Conservation (phyloP, 2,329 filamentous ascomycete genomes). For the Orbilia oligospora region DNA sequence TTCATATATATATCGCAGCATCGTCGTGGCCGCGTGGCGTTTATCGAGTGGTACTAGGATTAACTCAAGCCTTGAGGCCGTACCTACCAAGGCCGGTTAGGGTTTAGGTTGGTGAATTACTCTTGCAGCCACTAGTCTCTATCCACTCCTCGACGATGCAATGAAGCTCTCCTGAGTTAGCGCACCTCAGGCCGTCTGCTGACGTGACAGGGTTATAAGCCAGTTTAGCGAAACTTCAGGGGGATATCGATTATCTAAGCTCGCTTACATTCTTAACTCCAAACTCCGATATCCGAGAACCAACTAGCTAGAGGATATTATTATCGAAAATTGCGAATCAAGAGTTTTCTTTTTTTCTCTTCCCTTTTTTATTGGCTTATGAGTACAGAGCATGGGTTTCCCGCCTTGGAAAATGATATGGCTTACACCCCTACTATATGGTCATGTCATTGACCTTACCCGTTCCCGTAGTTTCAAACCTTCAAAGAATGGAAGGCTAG, state of each 20-base stretch:
- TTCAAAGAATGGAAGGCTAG: neutral
- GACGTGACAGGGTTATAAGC: constrained; percentile 21
- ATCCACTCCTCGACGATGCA: too few species aligned
- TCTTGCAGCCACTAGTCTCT: too few species aligned
- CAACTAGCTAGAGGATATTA: too few species aligned
- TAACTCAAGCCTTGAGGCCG: too few species aligned
- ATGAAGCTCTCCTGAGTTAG: too few species aligned
- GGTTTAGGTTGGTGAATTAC: too few species aligned
- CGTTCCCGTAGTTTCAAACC: neutral
- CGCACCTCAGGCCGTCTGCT: neutral
- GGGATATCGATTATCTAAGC: constrained; percentile 18
- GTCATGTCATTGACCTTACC: neutral
- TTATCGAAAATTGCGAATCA: neutral
- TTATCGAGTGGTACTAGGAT: too few species aligned
- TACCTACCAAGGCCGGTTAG: too few species aligned
- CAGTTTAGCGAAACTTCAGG: neutral
- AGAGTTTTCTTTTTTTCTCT: neutral
- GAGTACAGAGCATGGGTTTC: neutral
- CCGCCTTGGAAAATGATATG: neutral
- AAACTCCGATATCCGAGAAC: constrained; percentile 2
- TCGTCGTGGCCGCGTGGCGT: too few species aligned
- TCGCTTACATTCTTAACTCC: constrained; percentile 10
- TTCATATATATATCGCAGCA: neutral
- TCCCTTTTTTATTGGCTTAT: neutral
- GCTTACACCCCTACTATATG: constrained; percentile 10